Evolutionary conservation across 2,329 filamentous ascomycete species (phyloP).

Genomic region (Xylaria sp.): DNA sequence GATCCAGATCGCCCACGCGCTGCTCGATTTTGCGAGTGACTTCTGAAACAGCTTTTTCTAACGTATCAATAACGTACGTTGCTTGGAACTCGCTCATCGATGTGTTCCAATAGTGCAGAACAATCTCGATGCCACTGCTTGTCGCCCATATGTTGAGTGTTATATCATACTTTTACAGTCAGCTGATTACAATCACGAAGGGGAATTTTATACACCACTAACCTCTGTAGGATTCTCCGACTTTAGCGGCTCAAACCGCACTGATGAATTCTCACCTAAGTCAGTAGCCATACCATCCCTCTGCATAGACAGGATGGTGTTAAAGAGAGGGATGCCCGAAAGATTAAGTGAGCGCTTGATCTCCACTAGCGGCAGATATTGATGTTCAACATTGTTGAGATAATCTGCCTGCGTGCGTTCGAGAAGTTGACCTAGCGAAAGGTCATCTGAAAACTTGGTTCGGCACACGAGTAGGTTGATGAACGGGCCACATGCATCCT

Average conservation of each 20-base stretch:
- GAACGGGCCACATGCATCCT: conserved; percentile 1
- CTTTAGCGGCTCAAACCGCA: not conserved
- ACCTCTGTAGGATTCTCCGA: not conserved
- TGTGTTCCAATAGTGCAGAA: not conserved
- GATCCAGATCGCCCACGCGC: not conserved
- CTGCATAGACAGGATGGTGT: not conserved
- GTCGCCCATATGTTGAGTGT: not conserved
- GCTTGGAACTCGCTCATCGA: not conserved
- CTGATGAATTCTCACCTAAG: not conserved
- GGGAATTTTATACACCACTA: not conserved
- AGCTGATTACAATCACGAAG: not conserved
- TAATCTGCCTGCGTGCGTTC: not conserved
- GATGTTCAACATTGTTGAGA: not conserved
- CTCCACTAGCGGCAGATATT: not conserved
- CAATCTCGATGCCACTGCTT: not conserved
- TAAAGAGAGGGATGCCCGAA: not conserved
- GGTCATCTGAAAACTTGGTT: not conserved
- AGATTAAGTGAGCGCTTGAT: not conserved
- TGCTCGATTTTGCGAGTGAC: not conserved
- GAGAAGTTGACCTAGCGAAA: not conserved
- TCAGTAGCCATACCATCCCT: not conserved
- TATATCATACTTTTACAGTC: not conserved
- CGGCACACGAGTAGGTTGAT: not conserved
- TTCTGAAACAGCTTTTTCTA: not conserved
- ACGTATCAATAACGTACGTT: not conserved